These are phyloP conservation scores for Cordyceps fumosorosea DNA, from an alignment of 2,329 filamentous ascomycete genomes.

Conservation along the genomic window DNA sequence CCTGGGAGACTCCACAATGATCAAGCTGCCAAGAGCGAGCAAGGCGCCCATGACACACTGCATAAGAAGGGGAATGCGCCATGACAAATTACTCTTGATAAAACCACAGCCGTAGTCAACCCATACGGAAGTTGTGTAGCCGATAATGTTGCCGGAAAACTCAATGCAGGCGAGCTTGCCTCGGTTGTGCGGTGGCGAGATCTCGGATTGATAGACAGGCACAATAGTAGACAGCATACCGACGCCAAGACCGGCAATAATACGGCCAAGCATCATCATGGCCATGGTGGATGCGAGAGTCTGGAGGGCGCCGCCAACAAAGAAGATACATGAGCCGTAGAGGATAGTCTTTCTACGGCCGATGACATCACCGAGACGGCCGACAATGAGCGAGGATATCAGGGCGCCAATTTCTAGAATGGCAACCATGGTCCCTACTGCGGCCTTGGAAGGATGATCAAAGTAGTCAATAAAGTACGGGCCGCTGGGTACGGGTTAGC, in stretches of 20 bases:
- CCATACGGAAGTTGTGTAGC: slow-evolving; percentile 95
- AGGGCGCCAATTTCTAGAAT: slow-evolving; percentile 93
- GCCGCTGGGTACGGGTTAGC: slow-evolving; percentile 50
- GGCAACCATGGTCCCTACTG: slow-evolving; percentile 95
- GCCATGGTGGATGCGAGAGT: slow-evolving; percentile 74
- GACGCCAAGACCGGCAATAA: slow-evolving; percentile 79
- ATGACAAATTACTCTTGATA: slow-evolving; percentile 78
- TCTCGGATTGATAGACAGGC: slow-evolving; percentile 89
- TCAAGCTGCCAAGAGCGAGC: slow-evolving; percentile 74
- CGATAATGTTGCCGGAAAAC: slow-evolving; percentile 94
- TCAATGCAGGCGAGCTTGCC: slow-evolving; percentile 96
- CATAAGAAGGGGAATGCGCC: slow-evolving; percentile 84
- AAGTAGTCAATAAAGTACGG: slow-evolving; percentile 89
- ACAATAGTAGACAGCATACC: slow-evolving; percentile 88
- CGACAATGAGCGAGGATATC: slow-evolving; percentile 79
- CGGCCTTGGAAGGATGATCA: slow-evolving; percentile 74
- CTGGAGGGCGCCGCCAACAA: slow-evolving; percentile 76
- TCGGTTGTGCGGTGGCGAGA: slow-evolving; percentile 91
- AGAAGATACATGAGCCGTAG: slow-evolving; percentile 87
- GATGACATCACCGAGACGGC: slow-evolving; percentile 84
- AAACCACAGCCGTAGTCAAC: slow-evolving; percentile 96
- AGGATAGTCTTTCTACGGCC: slow-evolving; percentile 85
- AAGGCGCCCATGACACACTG: slow-evolving; percentile 92
- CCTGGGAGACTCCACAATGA: slow-evolving; percentile 96
- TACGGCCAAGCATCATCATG: slow-evolving; percentile 81